Conservation (phyloP, 495 filamentous ascomycete species). For the Polyplosphaeria fusca region DNA sequence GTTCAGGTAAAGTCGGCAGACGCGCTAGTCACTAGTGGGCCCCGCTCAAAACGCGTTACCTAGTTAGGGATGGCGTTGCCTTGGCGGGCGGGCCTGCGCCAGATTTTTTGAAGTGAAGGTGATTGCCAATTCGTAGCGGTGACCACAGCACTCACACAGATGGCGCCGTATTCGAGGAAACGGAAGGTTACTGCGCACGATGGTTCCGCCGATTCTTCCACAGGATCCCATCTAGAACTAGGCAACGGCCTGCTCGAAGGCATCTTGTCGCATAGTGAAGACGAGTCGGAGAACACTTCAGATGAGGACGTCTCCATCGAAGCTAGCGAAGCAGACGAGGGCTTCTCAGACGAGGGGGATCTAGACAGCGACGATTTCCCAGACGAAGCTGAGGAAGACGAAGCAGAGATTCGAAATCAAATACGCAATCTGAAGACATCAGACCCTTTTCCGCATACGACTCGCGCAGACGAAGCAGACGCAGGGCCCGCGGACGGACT, state of each 20-base stretch:
- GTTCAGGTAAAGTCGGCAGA: too few species aligned
- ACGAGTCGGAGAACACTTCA: slow-evolving; percentile 43
- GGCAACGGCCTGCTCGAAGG: slow-evolving; percentile 61
- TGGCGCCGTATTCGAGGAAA: slow-evolving; percentile 29
- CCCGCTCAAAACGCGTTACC: too few species aligned
- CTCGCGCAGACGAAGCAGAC: slow-evolving; percentile 2
- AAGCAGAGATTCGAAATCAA: slow-evolving; percentile 39
- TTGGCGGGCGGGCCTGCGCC: too few species aligned
- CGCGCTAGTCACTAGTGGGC: too few species aligned
- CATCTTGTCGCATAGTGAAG: slow-evolving; percentile 56
- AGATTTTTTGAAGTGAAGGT: too few species aligned
- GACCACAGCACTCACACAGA: neutral
- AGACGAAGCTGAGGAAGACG: slow-evolving; percentile 56
- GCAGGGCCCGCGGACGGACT: slow-evolving; percentile 14
- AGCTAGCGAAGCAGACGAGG: slow-evolving; percentile 39
- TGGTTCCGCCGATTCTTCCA: slow-evolving; percentile 2
- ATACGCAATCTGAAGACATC: slow-evolving; percentile 32
- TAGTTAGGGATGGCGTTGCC: too few species aligned
- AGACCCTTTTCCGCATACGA: slow-evolving; percentile 28
- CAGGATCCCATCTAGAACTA: slow-evolving; percentile 61
- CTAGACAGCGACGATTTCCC: slow-evolving; percentile 51
- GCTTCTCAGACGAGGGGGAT: slow-evolving; percentile 50
- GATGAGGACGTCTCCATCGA: slow-evolving; percentile 43
- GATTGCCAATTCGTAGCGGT: too few species aligned
- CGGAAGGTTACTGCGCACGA: slow-evolving; percentile 26